Percentiles rank a stretch among this genome's conserved stretches.
phyloP scores from a whole-genome alignment of 2,329 filamentous ascomycete species.

The Penicillium sp. region DNA sequence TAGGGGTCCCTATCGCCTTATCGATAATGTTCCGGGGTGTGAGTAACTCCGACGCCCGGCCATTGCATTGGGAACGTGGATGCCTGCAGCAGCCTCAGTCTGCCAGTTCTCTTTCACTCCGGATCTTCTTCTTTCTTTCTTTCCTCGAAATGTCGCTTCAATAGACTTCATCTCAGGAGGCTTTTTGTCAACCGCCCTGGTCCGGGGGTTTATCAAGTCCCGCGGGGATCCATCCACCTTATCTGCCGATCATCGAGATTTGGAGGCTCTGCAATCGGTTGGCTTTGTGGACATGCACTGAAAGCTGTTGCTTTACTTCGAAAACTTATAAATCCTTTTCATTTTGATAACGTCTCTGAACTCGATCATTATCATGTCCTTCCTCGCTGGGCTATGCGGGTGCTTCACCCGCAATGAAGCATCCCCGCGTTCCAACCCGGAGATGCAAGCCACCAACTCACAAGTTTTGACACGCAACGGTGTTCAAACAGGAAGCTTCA shows the following conservation, averaged over 20 bases:
- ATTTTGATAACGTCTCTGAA: background rate
- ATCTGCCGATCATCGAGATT: slow-evolving; percentile 2
- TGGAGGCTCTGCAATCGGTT: background rate
- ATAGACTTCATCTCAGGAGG: background rate
- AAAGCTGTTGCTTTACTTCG: background rate
- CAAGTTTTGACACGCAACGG: slow-evolving; percentile 6
- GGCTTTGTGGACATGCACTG: background rate
- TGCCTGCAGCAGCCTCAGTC: slow-evolving; percentile 28
- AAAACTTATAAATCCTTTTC: background rate
- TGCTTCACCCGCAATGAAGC: slow-evolving; percentile 20
- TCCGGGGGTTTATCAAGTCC: slow-evolving; percentile 5
- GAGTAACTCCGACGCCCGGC: background rate
- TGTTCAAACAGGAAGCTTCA: slow-evolving; percentile 22
- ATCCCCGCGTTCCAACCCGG: slow-evolving; percentile 2
- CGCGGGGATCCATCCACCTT: slow-evolving; percentile 7
- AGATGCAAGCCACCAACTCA: slow-evolving; percentile 10
- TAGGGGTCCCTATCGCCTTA: background rate
- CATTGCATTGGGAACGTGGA: slow-evolving; percentile 20
- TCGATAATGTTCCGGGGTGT: background rate
- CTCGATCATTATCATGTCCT: slow-evolving; percentile 18
- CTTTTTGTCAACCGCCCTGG: background rate
- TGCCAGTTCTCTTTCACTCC: slow-evolving; percentile 5
- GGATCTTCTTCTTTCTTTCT: slow-evolving; percentile 1
- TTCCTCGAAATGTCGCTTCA: slow-evolving; percentile 6
- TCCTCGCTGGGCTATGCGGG: slow-evolving; percentile 25